Evolutionary conservation across 371 early-diverging fungal species (phyloP), one percentile per base, ranked within the genome.

Genomic region (Capillidium heterosporum): DNA sequence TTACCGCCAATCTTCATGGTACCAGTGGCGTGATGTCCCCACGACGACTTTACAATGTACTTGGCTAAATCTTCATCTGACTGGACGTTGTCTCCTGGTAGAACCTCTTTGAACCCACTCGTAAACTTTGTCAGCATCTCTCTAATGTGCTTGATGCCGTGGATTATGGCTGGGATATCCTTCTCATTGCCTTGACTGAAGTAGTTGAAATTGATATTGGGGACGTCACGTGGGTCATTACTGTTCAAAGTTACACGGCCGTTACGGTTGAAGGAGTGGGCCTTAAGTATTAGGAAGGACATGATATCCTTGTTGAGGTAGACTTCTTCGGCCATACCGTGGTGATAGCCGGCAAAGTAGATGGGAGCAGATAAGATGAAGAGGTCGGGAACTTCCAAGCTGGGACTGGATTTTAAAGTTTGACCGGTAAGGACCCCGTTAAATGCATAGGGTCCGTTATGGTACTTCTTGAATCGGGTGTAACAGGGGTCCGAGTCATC

Each of bases 1-100:
- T 53, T 39, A 41, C 56, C 51, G 46, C 61, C 58, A 52, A 67
- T 63, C 29, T 61, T 57, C 54, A 59, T 57, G 15, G 67, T 67
- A 58, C 67, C 67, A 35, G 57, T 48, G 52, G 65, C 61, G 32
- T 67, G 65, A 48, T 46, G 59, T 32, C 50, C 54, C 54, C 54
- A 54, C 4, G 58, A 8, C 17, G 1, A 31, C 0, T 41, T 57
- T 29, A 35, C 0, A 31, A 48, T 32, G 26, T 48, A 50, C 13
- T 48, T n/a, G 32, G 41, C 35, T 11, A 48, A 19, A 5, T 48
- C 19, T 40, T 48, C 17, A 7, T 48, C 50, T 11, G 50, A 40
- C 13, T 23, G 35, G 1, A 57, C 46, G 17, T 57, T 10, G 26
- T 1, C 19, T 13, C 50, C 48, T 35, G 48, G 32, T n/a, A 40